These are phyloP conservation scores for Flaveria bidentis DNA, from an alignment of 129 eudicot genomes.

Conservation along the genomic window DNA sequence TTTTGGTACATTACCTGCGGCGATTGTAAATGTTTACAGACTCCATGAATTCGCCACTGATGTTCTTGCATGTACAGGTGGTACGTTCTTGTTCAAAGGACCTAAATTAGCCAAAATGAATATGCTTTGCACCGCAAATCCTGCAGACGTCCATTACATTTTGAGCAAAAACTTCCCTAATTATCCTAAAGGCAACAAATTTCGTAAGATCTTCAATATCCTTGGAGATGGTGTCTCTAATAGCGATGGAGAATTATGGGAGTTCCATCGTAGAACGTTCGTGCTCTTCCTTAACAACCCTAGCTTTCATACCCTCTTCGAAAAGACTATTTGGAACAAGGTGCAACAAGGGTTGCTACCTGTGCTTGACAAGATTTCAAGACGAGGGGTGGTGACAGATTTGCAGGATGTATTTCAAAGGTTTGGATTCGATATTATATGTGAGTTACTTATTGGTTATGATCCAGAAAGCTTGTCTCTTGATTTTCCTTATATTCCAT, in stretches of 20 bases:
- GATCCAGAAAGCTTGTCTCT: constrained; percentile 38
- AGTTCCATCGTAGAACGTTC: constrained; percentile 27
- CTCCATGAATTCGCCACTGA: constrained; percentile 35
- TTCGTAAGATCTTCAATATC: constrained; percentile 36
- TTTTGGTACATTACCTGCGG: constrained; percentile 32
- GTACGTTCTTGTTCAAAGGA: constrained; percentile 37
- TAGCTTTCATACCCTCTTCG: constrained; percentile 17
- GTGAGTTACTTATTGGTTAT: constrained; percentile 27
- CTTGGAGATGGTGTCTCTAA: constrained; percentile 45
- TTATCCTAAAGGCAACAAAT: constrained; percentile 40
- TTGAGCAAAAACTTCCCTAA: constrained; percentile 39
- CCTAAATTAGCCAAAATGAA: constrained; percentile 41
- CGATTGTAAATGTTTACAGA: constrained; percentile 28
- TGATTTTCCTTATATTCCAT: constrained; percentile 32
- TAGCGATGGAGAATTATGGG: constrained; percentile 37
- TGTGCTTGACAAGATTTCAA: background rate
- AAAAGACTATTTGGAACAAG: constrained; percentile 15
- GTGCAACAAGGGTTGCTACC: constrained; percentile 22
- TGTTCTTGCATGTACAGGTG: background rate
- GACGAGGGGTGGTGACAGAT: constrained; percentile 32
- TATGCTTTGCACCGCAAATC: constrained; percentile 37
- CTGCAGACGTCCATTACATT: constrained; percentile 44
- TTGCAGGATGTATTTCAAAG: constrained; percentile 54
- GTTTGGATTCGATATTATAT: constrained; percentile 44
- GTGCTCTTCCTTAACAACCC: constrained; percentile 7